These are phyloP conservation scores for Debaryomycetaceae sp. DNA, from an alignment of 1,139 yeast species.

Conservation along the genomic window DNA sequence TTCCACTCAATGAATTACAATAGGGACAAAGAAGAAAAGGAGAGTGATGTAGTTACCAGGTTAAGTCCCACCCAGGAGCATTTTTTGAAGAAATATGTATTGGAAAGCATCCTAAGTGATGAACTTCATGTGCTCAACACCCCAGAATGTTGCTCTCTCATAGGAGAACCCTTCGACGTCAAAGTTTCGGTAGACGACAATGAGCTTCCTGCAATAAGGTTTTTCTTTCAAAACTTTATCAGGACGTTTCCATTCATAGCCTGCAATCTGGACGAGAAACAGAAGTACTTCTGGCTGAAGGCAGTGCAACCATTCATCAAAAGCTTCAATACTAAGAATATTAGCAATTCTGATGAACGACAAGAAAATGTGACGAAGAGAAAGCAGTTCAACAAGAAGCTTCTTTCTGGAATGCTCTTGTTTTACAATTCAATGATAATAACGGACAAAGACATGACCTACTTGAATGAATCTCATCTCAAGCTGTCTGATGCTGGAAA, in stretches of 20 bases:
- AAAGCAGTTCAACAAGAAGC: constrained; percentile 54
- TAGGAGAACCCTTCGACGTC: constrained; percentile 69
- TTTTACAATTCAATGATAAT: constrained; percentile 75
- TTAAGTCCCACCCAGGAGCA: constrained; percentile 70
- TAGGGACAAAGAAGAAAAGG: background rate
- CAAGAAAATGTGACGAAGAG: constrained; percentile 73
- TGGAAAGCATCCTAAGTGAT: constrained; percentile 55
- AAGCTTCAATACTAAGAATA: constrained; percentile 64
- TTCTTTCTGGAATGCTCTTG: constrained; percentile 59
- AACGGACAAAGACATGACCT: constrained; percentile 54
- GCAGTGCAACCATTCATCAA: constrained; percentile 80
- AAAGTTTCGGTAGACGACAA: constrained; percentile 10
- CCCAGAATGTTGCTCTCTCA: constrained; percentile 54
- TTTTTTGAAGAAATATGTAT: constrained; percentile 74
- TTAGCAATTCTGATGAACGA: constrained; percentile 67
- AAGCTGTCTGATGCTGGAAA: constrained; percentile 53
- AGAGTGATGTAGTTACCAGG: background rate
- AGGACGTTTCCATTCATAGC: constrained; percentile 73
- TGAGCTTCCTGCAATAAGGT: constrained; percentile 64
- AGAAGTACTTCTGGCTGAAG: constrained; percentile 66
- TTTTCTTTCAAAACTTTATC: constrained; percentile 59
- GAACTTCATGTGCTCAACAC: constrained; percentile 62
- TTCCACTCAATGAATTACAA: background rate
- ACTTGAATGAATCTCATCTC: constrained; percentile 48
- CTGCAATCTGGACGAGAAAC: constrained; percentile 41